Percentiles rank a stretch among this genome's conserved stretches.
Evolutionary conservation across 2,329 filamentous ascomycete species (phyloP).

Genomic region (Penicillium sp.): DNA sequence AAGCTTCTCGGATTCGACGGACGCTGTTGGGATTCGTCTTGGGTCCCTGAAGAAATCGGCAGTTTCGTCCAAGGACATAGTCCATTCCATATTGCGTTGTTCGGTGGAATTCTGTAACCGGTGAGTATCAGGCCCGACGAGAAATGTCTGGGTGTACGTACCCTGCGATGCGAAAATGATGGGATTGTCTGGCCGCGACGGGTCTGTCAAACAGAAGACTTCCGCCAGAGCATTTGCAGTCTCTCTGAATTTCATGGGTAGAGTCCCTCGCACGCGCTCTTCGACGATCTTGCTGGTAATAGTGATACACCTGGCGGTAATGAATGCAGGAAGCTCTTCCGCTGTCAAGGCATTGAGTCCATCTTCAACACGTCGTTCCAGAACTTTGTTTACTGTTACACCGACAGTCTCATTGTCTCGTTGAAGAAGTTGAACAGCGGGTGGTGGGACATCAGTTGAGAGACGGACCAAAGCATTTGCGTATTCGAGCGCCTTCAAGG

Average conservation of each 20-base stretch:
- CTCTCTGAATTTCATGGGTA: slow-evolving; percentile 66
- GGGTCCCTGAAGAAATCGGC: slow-evolving; percentile 76
- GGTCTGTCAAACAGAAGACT: slow-evolving; percentile 76
- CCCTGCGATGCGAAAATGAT: slow-evolving; percentile 78
- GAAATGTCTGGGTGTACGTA: slow-evolving; percentile 35
- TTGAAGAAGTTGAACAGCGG: slow-evolving; percentile 59
- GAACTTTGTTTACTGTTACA: slow-evolving; percentile 59
- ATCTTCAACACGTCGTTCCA: slow-evolving; percentile 66
- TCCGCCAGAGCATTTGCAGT: slow-evolving; percentile 76
- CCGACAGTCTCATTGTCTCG: slow-evolving; percentile 58
- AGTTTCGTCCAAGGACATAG: slow-evolving; percentile 75
- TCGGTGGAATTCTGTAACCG: slow-evolving; percentile 65
- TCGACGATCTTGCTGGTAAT: slow-evolving; percentile 72
- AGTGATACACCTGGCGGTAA: slow-evolving; percentile 69
- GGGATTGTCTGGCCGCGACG: slow-evolving; percentile 72
- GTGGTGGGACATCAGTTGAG: slow-evolving; percentile 55
- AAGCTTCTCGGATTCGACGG: slow-evolving; percentile 63
- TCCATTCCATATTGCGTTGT: slow-evolving; percentile 75
- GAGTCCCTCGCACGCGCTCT: slow-evolving; percentile 67
- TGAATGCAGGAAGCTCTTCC: slow-evolving; percentile 72
- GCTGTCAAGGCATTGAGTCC: slow-evolving; percentile 67
- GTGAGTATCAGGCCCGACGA: not conserved
- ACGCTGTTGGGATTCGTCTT: slow-evolving; percentile 68
- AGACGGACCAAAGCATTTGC: slow-evolving; percentile 69
- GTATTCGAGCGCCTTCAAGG: slow-evolving; percentile 70